A percentile compares a stretch with the other conserved stretches of the same genome.
phyloP scores from a whole-genome alignment of 1,284 basidiomycete genomes.

The Pholiota adiposa region DNA sequence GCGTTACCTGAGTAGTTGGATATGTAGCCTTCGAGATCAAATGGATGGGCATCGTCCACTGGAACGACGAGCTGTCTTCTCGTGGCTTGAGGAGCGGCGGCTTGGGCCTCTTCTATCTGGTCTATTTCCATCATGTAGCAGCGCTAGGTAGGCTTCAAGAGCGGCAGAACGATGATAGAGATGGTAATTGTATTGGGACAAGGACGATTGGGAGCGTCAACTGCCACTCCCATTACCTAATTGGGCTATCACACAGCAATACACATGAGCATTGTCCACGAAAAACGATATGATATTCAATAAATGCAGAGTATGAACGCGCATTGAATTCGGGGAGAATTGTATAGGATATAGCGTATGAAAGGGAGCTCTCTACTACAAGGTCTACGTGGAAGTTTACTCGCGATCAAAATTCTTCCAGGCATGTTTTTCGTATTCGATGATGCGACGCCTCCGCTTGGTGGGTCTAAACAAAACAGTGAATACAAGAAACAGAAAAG shows the following conservation, averaged over 20 bases:
- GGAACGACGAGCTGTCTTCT: slow-evolving; percentile 36
- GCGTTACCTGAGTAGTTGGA: slow-evolving; percentile 48
- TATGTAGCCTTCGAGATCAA: slow-evolving; percentile 76
- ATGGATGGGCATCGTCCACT: slow-evolving; percentile 77
- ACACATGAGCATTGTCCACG: background rate
- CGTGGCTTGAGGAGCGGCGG: slow-evolving; percentile 3
- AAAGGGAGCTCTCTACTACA: background rate
- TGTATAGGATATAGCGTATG: background rate
- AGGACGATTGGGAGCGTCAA: background rate
- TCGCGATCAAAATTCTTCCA: slow-evolving; percentile 78
- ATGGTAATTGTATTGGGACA: background rate
- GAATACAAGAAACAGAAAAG: slow-evolving; percentile 5
- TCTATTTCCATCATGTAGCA: slow-evolving; percentile 25
- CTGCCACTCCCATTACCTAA: background rate
- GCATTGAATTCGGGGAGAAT: background rate
- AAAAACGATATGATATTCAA: background rate
- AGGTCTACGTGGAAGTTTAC: slow-evolving; percentile 7
- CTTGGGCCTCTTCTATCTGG: slow-evolving; percentile 23
- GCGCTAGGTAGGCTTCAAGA: background rate
- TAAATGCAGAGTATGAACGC: background rate
- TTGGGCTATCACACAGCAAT: background rate
- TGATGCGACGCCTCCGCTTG: slow-evolving; percentile 58
- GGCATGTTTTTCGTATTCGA: slow-evolving; percentile 89
- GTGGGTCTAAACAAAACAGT: slow-evolving; percentile 54
- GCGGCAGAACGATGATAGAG: background rate